These are phyloP conservation scores for Arachis stenosperma DNA, from an alignment of 306 rosid species.

Conservation along the genomic window DNA sequence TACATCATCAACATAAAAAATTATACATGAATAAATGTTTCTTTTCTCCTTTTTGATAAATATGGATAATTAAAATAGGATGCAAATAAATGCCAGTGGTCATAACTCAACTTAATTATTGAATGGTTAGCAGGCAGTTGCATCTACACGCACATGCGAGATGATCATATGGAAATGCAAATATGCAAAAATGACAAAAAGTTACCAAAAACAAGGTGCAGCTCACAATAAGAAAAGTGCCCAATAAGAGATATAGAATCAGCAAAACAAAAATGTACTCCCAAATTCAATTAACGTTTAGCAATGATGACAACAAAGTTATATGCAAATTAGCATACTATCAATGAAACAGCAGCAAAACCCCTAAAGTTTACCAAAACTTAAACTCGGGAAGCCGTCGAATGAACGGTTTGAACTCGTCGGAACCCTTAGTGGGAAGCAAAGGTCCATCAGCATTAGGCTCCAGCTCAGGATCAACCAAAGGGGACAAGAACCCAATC, in stretches of 20 bases:
- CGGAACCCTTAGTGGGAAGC: conserved; percentile 89
- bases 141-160: background rate
- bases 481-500: conserved; percentile 85
- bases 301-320: background rate
- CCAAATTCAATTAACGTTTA: background rate
- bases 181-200: background rate
- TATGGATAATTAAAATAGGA: background rate
- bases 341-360: background rate
- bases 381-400: conserved; percentile 92
- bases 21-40: background rate
- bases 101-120: background rate
- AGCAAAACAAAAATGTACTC: conserved; percentile 17
- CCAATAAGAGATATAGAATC: background rate
- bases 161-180: too few species aligned
- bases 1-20: too few species aligned
- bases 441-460: conserved; percentile 59
- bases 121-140: background rate
- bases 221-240: background rate
- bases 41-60: background rate
- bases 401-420: conserved; percentile 88
- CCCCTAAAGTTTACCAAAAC: conserved; percentile 68
- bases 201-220: background rate
- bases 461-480: conserved; percentile 87
- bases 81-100: background rate
- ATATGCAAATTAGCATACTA: background rate